Evolutionary conservation across 768 basidiomycete species (phyloP).

Genomic region (Boletus coccyginus): DNA sequence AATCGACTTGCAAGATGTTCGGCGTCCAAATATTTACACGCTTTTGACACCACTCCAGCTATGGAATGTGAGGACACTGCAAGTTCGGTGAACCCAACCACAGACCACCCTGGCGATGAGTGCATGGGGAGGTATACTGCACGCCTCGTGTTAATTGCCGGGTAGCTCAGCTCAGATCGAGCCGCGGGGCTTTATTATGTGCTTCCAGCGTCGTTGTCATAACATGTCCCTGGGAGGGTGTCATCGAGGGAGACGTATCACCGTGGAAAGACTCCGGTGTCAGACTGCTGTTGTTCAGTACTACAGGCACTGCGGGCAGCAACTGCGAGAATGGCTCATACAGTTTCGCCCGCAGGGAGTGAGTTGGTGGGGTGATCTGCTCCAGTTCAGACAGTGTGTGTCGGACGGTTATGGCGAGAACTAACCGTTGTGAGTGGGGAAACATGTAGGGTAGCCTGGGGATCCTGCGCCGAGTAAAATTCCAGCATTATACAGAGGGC

Average conservation of each 20-base stretch:
- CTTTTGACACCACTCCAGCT: not conserved
- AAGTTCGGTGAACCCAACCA: not conserved
- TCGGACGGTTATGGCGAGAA: constrained; percentile 10
- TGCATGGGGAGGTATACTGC: not conserved
- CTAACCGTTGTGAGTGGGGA: constrained; percentile 49
- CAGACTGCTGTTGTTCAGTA: constrained; percentile 37
- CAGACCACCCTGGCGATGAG: not conserved
- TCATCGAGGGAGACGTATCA: constrained; percentile 47
- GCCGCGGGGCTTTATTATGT: constrained; percentile 16
- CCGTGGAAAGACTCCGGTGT: constrained; percentile 64
- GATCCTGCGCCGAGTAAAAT: constrained; percentile 67
- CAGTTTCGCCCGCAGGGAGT: constrained; percentile 35
- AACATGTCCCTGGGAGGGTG: constrained; percentile 19
- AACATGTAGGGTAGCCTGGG: constrained; percentile 48
- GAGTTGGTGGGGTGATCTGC: constrained; percentile 51
- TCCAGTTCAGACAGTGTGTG: constrained; percentile 6
- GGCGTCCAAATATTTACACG: constrained; percentile 4
- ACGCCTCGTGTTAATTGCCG: not conserved
- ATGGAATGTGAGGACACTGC: not conserved
- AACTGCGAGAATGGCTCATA: constrained; percentile 41
- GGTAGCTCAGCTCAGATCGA: constrained; percentile 30
- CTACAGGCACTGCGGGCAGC: constrained; percentile 16
- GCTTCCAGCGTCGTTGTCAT: constrained; percentile 14
- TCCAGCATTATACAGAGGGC: constrained; percentile 65
- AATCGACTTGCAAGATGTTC: not conserved